phyloP scores from a whole-genome alignment of 2,329 filamentous ascomycete species.

The Magnaporthiopsis rhizophila region DNA sequence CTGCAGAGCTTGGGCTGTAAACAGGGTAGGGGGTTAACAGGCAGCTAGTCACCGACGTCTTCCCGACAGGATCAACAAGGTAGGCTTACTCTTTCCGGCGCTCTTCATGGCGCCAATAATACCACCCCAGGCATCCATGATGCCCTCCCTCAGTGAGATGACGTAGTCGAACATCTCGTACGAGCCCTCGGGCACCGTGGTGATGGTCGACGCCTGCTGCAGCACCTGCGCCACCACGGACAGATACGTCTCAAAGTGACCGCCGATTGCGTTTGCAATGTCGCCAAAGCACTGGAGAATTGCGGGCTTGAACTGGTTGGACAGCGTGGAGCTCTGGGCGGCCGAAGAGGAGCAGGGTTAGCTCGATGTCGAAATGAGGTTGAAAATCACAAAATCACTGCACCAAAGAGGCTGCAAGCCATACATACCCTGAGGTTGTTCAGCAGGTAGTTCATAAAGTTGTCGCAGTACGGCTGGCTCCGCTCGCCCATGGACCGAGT shows the following conservation, averaged over 20 bases:
- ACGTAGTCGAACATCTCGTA: constrained; percentile 98
- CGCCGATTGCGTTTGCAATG: constrained; percentile 88
- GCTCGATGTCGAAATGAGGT: too few species aligned
- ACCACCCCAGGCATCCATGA: constrained; percentile 98
- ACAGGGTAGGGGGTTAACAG: not conserved
- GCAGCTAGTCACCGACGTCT: not conserved
- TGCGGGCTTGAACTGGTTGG: constrained; percentile 95
- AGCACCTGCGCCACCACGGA: constrained; percentile 88
- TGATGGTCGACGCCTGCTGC: constrained; percentile 83
- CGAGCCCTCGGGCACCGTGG: constrained; percentile 67
- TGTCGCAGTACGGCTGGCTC: constrained; percentile 90
- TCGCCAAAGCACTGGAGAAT: constrained; percentile 98
- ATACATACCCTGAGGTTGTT: constrained; percentile 72
- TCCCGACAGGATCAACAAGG: not conserved
- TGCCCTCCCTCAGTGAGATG: constrained; percentile 87
- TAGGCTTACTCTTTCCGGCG: constrained; percentile 63
- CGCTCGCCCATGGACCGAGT: constrained; percentile 83
- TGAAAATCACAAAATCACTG: constrained; percentile 11
- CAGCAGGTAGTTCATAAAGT: constrained; percentile 96
- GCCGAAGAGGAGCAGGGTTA: constrained; percentile 23
- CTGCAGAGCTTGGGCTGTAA: constrained; percentile 58
- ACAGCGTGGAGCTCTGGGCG: constrained; percentile 66
- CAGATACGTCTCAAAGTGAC: constrained; percentile 87
- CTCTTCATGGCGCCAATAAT: constrained; percentile 91
- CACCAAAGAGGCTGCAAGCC: not conserved